Evolutionary conservation across 1,139 yeast species (phyloP), one percentile per base, ranked within the genome.

Genomic region (Debaryomyces coudertii): DNA sequence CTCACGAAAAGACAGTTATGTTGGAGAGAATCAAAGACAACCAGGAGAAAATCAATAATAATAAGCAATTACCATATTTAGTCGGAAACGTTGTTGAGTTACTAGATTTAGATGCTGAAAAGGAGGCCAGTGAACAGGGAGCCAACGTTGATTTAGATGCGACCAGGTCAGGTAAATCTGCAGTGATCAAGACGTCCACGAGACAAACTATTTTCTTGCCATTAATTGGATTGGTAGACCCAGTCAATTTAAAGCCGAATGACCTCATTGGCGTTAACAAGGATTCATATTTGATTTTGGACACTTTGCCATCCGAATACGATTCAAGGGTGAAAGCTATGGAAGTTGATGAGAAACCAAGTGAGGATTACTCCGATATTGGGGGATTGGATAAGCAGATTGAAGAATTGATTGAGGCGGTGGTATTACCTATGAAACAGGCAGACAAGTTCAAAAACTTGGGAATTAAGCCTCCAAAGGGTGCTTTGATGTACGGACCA

Each of bases 331-430:
- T 95, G 44, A 93, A 93, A 69, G 98, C 99, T 7, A 93, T 93
- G 99, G 99, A 93, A 68, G 98, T 95, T 42, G 99, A 95, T 65
- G 99, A 93, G 68, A 90, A 92, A 63, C 99, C 99, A 46, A 87
- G 96, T 1, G 99, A 93, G 66, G 90, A 96, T 18, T 93, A 95
- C 65, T 85, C 95, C 2, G 99, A 93, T 65, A 93, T 93, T 57
- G 99, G 99, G 59, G 99, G 99, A 5, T 77, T 95, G 57, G 98
- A 92, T 68, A 95, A 93, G 69, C 99, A 95, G 68, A 95, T 95
- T 58, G 99, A 93, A 68, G 99, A 93, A 68, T 77, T 93, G 54
- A 96, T 92, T 48, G 99, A 93, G 71, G 99, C 99, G 0, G 97
- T 93, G 45, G 99, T 93, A 24, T 79, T 93, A 52, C 99, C 99